Evolutionary conservation across 352 stramenopile species (phyloP).

Genomic region (Pythium sp.): DNA sequence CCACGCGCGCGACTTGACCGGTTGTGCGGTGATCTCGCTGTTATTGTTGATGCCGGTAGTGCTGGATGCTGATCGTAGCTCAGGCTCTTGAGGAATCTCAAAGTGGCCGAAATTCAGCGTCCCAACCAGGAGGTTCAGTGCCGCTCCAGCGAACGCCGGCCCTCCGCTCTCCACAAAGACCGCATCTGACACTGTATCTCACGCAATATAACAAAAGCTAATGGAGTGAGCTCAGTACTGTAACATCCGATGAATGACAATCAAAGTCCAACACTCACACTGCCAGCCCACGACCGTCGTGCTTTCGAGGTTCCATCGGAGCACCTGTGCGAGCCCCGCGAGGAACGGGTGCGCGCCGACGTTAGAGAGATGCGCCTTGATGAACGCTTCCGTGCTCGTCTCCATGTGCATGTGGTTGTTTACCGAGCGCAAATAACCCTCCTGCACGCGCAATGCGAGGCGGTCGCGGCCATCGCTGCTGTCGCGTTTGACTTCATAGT

Average conservation of each 20-base stretch:
- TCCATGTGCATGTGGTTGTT: conserved; percentile 39
- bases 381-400: conserved; percentile 39
- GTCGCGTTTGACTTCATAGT: conserved; percentile 42
- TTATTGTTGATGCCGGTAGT: background rate
- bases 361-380: conserved; percentile 40
- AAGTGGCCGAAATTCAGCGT: conserved; percentile 62
- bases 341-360: conserved; percentile 73
- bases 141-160: conserved; percentile 46
- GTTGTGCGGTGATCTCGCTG: background rate
- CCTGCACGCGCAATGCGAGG: conserved; percentile 35
- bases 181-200: conserved; percentile 53
- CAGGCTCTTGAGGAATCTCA: conserved; percentile 8
- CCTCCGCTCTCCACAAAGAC: conserved; percentile 72
- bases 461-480: conserved; percentile 21
- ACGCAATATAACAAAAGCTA: background rate
- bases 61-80: background rate
- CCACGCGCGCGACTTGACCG: conserved; percentile 50
- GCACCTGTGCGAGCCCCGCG: conserved; percentile 43
- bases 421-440: conserved; percentile 41
- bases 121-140: conserved; percentile 47
- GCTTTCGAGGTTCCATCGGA: conserved; percentile 66
- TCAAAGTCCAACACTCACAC: conserved; percentile 29
- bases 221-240: background rate
- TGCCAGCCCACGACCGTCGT: conserved; percentile 65
- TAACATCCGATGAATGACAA: background rate